Conservation (phyloP, 495 filamentous ascomycete species). For the Aspergillus carlsbadensis region DNA sequence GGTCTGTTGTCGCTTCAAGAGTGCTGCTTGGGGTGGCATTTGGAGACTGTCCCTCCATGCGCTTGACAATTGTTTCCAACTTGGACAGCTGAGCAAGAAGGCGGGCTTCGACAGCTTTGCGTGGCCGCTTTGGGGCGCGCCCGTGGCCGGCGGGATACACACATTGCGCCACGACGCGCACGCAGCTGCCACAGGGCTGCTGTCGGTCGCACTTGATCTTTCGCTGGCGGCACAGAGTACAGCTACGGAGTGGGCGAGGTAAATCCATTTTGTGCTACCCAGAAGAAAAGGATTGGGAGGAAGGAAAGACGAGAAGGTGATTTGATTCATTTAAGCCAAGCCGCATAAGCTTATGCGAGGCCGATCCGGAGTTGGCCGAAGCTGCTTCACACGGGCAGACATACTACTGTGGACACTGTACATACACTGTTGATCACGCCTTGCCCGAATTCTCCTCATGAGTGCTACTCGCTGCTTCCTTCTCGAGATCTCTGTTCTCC, state of each 20-base stretch:
- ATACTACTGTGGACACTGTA: no score
- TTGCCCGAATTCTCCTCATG: neutral
- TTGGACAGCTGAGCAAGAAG: conserved; percentile 5
- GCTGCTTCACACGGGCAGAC: no score
- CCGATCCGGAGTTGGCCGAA: neutral
- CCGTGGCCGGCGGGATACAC: conserved; percentile 34
- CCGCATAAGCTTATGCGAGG: conserved; percentile 11
- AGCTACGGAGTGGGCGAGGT: neutral
- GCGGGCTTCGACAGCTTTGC: conserved; percentile 25
- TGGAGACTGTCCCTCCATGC: neutral
- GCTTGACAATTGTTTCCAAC: neutral
- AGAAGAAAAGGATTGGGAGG: neutral
- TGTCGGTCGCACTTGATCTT: conserved; percentile 34
- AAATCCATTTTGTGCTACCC: neutral
- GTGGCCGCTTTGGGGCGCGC: conserved; percentile 27
- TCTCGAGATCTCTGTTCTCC: conserved; percentile 11
- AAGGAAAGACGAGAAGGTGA: neutral
- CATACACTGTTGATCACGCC: neutral
- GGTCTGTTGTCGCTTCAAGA: neutral
- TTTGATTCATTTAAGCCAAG: neutral
- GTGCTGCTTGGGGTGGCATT: neutral
- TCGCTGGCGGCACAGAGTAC: neutral
- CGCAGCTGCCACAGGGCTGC: conserved; percentile 31
- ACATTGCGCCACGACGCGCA: conserved; percentile 23
- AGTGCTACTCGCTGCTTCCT: neutral